Evolutionary conservation across 2,329 filamentous ascomycete genomes (phyloP).

Genomic region (Trichoderma hamatum): DNA sequence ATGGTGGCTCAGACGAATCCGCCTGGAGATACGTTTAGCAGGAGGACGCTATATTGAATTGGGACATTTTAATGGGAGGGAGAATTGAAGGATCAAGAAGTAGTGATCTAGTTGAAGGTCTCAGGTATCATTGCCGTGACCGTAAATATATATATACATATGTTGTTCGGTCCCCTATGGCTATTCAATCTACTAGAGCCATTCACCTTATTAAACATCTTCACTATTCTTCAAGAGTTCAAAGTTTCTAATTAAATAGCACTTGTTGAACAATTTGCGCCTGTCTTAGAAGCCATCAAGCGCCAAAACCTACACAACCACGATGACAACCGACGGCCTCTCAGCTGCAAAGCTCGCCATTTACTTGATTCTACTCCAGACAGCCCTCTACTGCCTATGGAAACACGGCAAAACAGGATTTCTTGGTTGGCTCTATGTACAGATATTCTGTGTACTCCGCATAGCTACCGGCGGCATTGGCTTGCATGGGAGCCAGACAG

Average conservation of each 20-base stretch:
- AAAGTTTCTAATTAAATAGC: no score
- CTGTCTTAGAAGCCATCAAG: background rate
- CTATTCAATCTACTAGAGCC: background rate
- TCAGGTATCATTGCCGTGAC: background rate
- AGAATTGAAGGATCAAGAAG: background rate
- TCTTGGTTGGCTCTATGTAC: background rate
- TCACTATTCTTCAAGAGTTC: background rate
- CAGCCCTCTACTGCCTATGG: slow-evolving; percentile 2
- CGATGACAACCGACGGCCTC: slow-evolving; percentile 7
- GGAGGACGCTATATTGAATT: background rate
- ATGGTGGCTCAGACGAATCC: background rate
- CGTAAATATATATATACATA: background rate
- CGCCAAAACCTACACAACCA: background rate
- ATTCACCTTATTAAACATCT: no score
- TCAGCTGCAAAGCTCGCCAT: slow-evolving; percentile 11
- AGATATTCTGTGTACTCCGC: slow-evolving; percentile 13
- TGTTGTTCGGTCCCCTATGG: background rate
- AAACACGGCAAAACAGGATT: slow-evolving; percentile 6
- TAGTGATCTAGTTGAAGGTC: background rate
- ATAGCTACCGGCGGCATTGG: slow-evolving; percentile 10
- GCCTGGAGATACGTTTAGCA: background rate
- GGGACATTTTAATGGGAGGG: background rate
- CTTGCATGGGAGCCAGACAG: slow-evolving; percentile 2
- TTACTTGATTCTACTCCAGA: slow-evolving; percentile 4
- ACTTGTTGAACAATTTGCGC: background rate